phyloP scores from a whole-genome alignment of 768 basidiomycete genomes.

The Lyophyllum decastes region DNA sequence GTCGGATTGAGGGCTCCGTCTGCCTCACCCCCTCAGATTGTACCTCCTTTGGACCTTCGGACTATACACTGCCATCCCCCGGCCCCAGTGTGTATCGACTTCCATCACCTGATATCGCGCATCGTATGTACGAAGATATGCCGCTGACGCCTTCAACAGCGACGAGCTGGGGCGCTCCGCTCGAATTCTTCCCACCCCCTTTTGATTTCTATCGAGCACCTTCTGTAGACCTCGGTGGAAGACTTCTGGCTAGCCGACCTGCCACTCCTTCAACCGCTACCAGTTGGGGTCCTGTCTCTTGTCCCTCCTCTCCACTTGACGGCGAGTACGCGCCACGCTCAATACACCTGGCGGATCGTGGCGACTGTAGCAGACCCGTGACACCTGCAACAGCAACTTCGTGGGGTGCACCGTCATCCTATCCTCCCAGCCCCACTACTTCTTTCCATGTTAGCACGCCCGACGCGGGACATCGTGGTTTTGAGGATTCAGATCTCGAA shows the following conservation, averaged over 20 bases:
- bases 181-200: slow-evolving; percentile 33
- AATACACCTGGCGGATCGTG: slow-evolving; percentile 40
- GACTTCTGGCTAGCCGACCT: slow-evolving; percentile 45
- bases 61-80: slow-evolving; percentile 43
- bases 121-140: slow-evolving; percentile 53
- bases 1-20: slow-evolving; percentile 58
- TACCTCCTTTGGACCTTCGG: slow-evolving; percentile 59
- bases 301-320: slow-evolving; percentile 24
- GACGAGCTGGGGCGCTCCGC: slow-evolving; percentile 48
- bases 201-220: slow-evolving; percentile 25
- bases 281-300: slow-evolving; percentile 34
- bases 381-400: slow-evolving; percentile 48
- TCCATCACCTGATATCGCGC: slow-evolving; percentile 60
- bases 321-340: slow-evolving; percentile 28
- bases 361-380: slow-evolving; percentile 36
- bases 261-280: slow-evolving; percentile 42
- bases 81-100: slow-evolving; percentile 36
- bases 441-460: slow-evolving; percentile 39
- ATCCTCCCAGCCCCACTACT: slow-evolving; percentile 38
- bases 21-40: slow-evolving; percentile 51
- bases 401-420: slow-evolving; percentile 51
- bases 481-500: slow-evolving; percentile 22
- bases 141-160: slow-evolving; percentile 53
- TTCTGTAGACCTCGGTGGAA: slow-evolving; percentile 49
- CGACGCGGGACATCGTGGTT: slow-evolving; percentile 38